Base-by-base conservation (phyloP, 2,329 filamentous ascomycete species). In the Aureobasidium zeae region DNA sequence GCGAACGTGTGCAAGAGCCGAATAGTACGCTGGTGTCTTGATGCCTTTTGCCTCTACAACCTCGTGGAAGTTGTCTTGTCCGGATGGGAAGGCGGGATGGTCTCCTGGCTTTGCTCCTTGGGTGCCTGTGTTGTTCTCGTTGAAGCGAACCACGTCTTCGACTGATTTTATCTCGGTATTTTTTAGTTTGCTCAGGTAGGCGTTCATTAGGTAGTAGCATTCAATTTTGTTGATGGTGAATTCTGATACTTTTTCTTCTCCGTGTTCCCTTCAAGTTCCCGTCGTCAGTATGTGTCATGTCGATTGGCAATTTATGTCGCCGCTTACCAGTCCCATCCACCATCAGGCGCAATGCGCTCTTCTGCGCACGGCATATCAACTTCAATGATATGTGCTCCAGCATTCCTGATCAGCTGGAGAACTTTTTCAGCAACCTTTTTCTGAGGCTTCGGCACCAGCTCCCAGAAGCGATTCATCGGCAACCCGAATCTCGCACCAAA, bases 401-500 rank as follows among this genome's bases (percentile, higher is more conserved):
- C 74, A 0, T 58, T 56, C 54, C 71, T 55, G 28, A 83, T 73
- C 20, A 73, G 53, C 1, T 62, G 51, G 6, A 81, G 46, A 2
- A 75, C 53, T 1, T 63, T 57, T 53, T 67, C 54, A 4, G 81
- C 65, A n/a, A 67, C 61, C 0, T 61, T 50, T 39, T 67, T 66
- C 60, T 78, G 73, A 24, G 70, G 65, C 2, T 59, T 51, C 13
- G 73, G 66, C 3, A 71, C 70, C 22, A 73, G 59, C 2, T 67
- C 64, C 79, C 78, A 83, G 60, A 81, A 77, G 46, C 72, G 73
- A 32, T 73, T 60, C 77, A 77, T 81, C 0, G 78, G 78, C 1
- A 82, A 59, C 19, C 77, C 78, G 47, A 82, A 81, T 2, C 62
- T 65, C 5, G 77, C 76, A 2, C 70, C 72, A 53, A 70, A 65